Evolutionary conservation across 768 basidiomycete species (phyloP).

Genomic region (Tubosaeta sp.): DNA sequence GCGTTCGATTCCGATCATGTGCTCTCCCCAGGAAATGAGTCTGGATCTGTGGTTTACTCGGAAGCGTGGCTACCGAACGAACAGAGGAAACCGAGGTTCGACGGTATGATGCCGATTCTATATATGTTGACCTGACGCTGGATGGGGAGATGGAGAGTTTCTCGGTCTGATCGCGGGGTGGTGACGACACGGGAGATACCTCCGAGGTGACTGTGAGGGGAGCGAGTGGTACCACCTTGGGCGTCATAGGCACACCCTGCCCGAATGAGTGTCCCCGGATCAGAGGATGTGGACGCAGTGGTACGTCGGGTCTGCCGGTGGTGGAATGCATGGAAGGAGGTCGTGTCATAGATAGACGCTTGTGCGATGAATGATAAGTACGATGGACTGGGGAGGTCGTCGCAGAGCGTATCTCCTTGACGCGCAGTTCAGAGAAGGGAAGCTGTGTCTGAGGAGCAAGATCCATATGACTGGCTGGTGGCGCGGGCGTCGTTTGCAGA

Average conservation of each 20-base stretch:
- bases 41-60: constrained; percentile 35
- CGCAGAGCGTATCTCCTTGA: constrained; percentile 34
- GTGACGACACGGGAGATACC: constrained; percentile 41
- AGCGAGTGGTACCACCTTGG: constrained; percentile 48
- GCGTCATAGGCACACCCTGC: constrained; percentile 29
- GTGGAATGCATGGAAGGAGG: constrained; percentile 63
- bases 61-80: constrained; percentile 56
- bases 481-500: constrained; percentile 8
- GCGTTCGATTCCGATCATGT: constrained; percentile 48
- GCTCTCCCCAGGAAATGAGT: constrained; percentile 30
- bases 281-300: constrained; percentile 67
- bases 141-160: constrained; percentile 32
- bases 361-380: constrained; percentile 33
- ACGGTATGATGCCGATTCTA: constrained; percentile 33
- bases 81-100: constrained; percentile 57
- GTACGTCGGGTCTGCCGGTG: constrained; percentile 33
- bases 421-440: constrained; percentile 16
- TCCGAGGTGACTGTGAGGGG: constrained; percentile 61
- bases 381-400: constrained; percentile 37
- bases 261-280: constrained; percentile 72
- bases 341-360: constrained; percentile 45
- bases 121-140: constrained; percentile 36
- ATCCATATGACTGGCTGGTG: constrained; percentile 13
- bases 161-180: constrained; percentile 23
- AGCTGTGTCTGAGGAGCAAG: constrained; percentile 13